Conservation (phyloP, 306 rosid genomes). For the Rosa persica region DNA sequence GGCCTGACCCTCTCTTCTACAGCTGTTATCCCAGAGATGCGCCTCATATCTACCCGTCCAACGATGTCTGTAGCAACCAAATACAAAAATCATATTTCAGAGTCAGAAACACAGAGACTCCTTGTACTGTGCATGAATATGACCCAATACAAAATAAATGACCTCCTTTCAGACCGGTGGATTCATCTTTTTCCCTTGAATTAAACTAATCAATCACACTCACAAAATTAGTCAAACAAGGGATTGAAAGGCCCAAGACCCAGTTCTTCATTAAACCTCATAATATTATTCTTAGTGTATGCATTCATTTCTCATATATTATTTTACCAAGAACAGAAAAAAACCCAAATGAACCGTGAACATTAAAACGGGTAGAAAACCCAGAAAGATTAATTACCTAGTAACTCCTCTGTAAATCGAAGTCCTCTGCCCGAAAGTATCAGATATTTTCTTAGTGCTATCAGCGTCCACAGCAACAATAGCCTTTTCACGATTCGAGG, state of each 20-base stretch:
- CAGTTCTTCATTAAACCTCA: neutral
- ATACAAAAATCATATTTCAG: neutral
- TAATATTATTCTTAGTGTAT: neutral
- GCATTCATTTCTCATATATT: neutral
- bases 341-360: neutral
- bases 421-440: conserved; percentile 93
- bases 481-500: conserved; percentile 36
- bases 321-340: neutral
- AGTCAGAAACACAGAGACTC: neutral
- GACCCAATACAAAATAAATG: neutral
- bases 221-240: neutral
- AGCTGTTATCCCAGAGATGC: conserved; percentile 99
- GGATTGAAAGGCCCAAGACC: neutral
- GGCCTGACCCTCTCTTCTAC: conserved; percentile 98
- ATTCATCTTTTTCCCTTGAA: neutral
- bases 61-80: conserved; percentile 58
- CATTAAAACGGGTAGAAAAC: neutral
- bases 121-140: neutral
- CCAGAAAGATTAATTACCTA: conserved; percentile 38
- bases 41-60: conserved; percentile 99
- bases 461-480: conserved; percentile 41
- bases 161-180: neutral
- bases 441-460: conserved; percentile 60
- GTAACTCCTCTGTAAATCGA: conserved; percentile 99
- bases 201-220: neutral